A percentile compares a stretch with the other conserved stretches of the same genome.
Conservation (phyloP, 2,329 filamentous ascomycete genomes). For the Fusarium sp. region DNA sequence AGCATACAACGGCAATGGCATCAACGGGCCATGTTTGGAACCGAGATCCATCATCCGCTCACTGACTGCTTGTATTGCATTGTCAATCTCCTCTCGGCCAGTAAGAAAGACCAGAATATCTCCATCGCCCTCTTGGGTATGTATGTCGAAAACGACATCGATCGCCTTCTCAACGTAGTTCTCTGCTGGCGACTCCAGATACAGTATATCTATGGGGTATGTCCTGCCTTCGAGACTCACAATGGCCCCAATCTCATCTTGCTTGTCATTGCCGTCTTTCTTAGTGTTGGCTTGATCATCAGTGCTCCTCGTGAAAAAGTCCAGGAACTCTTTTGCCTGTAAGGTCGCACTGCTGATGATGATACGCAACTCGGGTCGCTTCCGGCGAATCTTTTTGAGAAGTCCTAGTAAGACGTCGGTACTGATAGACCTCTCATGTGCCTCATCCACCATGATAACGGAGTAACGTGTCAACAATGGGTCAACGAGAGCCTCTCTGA, state of each 20-base stretch:
- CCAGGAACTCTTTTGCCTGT: slow-evolving; percentile 86
- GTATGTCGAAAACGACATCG: slow-evolving; percentile 87
- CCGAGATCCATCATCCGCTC: slow-evolving; percentile 75
- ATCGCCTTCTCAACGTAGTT: slow-evolving; percentile 89
- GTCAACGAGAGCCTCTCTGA: slow-evolving; percentile 93
- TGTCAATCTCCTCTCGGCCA: slow-evolving; percentile 92
- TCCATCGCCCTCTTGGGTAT: slow-evolving; percentile 81
- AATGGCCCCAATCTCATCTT: slow-evolving; percentile 61
- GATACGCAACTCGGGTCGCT: slow-evolving; percentile 83
- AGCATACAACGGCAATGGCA: slow-evolving; percentile 81
- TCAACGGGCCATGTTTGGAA: slow-evolving; percentile 45
- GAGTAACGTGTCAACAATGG: slow-evolving; percentile 91
- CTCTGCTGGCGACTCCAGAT: slow-evolving; percentile 80
- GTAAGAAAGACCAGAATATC: slow-evolving; percentile 94
- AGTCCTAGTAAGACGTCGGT: slow-evolving; percentile 91
- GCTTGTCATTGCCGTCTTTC: slow-evolving; percentile 46
- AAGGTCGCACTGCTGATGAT: slow-evolving; percentile 94
- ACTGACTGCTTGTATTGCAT: slow-evolving; percentile 80
- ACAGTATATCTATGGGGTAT: slow-evolving; percentile 89
- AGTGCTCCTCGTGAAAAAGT: slow-evolving; percentile 73
- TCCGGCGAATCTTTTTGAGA: slow-evolving; percentile 88
- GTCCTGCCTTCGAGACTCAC: slow-evolving; percentile 88
- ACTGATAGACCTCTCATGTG: slow-evolving; percentile 92
- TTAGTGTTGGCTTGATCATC: slow-evolving; percentile 51
- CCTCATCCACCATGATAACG: slow-evolving; percentile 97